Base-by-base conservation (phyloP, 208 protist genomes). In the Trypanosoma avium region DNA sequence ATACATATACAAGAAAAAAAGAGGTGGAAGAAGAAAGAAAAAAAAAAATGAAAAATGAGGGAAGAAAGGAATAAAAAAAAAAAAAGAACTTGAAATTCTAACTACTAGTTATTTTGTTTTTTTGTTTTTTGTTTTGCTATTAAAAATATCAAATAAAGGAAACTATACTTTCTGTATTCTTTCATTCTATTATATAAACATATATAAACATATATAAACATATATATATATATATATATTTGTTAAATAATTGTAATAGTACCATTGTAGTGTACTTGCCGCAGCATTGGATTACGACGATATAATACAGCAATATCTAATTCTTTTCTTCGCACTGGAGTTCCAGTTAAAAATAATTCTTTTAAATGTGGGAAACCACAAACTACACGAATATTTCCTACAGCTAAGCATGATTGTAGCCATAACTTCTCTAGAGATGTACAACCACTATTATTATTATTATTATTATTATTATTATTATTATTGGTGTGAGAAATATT, bases 381-480 rank as follows among this genome's bases (percentile, higher is more conserved):
- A 2, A 63, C 5, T 12, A 63, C 38, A 7, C 29, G 40, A 13
- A 53, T n/a, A 29, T 63, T 42, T n/a, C 38, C 57, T 26, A 63
- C 13, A 3, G 21, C 17, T 8, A 30, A 7, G 24, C 79, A 81
- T 1, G 68, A 67, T 35, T 73, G 79, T 50, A 84, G 29, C 63
- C 79, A 77, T 6, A 84, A 32, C 5, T 65, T 65, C 47, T 77
- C 70, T 13, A 84, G 61, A 10, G 63, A 56, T 12, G 24, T 17
- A 26, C 55, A 61, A 17, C 45, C 30, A 8, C n/a, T n/a, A n/a
- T n/a, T n/a, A n/a, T n/a, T n/a, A n/a, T n/a, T n/a, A n/a, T n/a
- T n/a, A n/a, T n/a, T n/a, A n/a, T n/a, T n/a, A n/a, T n/a, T n/a
- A n/a, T n/a, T n/a, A n/a, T n/a, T n/a, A n/a, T n/a, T n/a, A n/a